Conservation (phyloP, 805 yeast genomes). For the Lipomyces sp. region DNA sequence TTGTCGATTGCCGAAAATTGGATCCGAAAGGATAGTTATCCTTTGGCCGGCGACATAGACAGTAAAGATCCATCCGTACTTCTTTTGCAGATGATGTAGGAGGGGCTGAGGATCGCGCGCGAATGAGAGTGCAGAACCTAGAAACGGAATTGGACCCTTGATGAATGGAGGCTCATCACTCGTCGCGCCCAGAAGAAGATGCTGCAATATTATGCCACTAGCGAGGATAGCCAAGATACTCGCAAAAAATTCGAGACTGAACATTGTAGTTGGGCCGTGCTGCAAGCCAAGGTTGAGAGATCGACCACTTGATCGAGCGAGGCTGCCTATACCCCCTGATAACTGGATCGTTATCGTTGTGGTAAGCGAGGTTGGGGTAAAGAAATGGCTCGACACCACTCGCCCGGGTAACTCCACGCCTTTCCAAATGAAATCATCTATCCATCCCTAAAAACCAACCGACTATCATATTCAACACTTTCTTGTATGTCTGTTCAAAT, state of each 20-base stretch:
- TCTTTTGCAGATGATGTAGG: conserved; percentile 14
- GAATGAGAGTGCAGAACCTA: conserved; percentile 26
- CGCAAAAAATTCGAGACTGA: not conserved
- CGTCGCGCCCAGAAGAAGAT: not conserved
- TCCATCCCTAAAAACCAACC: too few species aligned
- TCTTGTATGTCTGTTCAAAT: too few species aligned
- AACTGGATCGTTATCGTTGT: too few species aligned
- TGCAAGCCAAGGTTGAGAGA: not conserved
- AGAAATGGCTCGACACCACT: too few species aligned
- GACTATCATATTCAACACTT: too few species aligned
- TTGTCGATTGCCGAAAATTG: conserved; percentile 19
- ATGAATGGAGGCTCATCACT: conserved; percentile 14
- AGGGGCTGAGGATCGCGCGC: conserved; percentile 5
- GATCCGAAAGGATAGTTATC: conserved; percentile 27
- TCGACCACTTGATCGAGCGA: too few species aligned
- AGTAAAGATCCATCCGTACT: conserved; percentile 25
- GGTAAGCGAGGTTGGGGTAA: too few species aligned
- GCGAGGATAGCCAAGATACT: not conserved
- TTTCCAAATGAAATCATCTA: too few species aligned
- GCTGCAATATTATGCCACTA: not conserved
- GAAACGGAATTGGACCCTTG: conserved; percentile 23
- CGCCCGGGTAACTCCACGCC: too few species aligned
- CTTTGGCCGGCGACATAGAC: conserved; percentile 25
- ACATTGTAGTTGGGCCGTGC: not conserved
- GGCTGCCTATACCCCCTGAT: too few species aligned